Base-by-base conservation (phyloP, 164 flowering plant species). In the Piper longum region DNA sequence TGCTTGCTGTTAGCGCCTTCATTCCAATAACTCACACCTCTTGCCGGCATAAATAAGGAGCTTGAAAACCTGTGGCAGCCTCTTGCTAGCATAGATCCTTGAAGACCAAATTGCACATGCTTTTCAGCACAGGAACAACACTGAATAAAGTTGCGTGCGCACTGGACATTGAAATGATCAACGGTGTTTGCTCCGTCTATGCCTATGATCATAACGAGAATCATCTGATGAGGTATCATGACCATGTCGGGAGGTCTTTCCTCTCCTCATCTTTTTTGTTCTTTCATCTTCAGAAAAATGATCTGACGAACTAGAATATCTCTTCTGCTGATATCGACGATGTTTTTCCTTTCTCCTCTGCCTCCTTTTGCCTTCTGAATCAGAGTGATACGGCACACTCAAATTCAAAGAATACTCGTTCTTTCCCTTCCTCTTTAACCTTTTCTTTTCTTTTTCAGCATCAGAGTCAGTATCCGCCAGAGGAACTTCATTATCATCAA, bases 351-450 rank as follows among this genome's bases (percentile, higher is more conserved):
- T 48, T 1, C 52, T 48, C 52, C 52, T 48, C 52, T 48, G 9
- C 14, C 52, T 48, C 11, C 3, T 48, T 48, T 48, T 14, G 14
- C 64, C 14, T 44, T 65, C 71, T 41, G 63, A 56, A 19, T 67
- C 77, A 40, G 78, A 72, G 70, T 54, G 66, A 19, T 69, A 75
- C 52, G 73, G 63, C n/a, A 69, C 67, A 64, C 71, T 70, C 9
- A 73, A 59, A 67, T 66, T 70, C 18, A 80, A 73, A 63, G 62
- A 55, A 54, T 66, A 59, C 18, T n/a, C 67, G 70, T 68, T 74
- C 66, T 67, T 75, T 43, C 54, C 65, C 18, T 57, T 51, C 56
- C 67, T 63, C 48, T 74, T 72, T 57, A 66, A 73, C 75, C 67
- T 72, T 62, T 64, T 77, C 64, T 62, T 74, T 68, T 69, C 71